Percentiles rank a stretch among this genome's conserved stretches.
phyloP scores from a whole-genome alignment of 2,329 filamentous ascomycete species.

The Tolypocladium tundrense region DNA sequence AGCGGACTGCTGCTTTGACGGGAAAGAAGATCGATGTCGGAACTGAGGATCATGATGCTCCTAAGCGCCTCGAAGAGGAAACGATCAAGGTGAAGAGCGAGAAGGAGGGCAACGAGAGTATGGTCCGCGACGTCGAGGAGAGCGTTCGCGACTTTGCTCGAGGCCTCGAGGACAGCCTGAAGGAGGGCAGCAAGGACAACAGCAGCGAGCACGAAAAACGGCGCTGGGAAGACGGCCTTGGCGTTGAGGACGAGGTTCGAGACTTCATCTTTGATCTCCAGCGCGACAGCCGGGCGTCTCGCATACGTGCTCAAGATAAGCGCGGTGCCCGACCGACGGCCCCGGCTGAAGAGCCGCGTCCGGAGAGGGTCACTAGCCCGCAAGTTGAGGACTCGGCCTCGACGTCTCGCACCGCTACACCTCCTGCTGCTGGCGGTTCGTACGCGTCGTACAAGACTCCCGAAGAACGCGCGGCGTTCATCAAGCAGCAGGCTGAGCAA shows the following conservation, averaged over 20 bases:
- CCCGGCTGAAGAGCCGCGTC: slow-evolving; percentile 31
- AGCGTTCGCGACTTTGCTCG: slow-evolving; percentile 82
- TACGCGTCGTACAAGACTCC: slow-evolving; percentile 82
- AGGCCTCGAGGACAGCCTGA: slow-evolving; percentile 77
- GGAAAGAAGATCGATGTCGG: slow-evolving; percentile 64
- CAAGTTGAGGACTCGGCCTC: slow-evolving; percentile 43
- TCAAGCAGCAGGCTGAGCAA: slow-evolving; percentile 93
- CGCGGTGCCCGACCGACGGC: slow-evolving; percentile 31
- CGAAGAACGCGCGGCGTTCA: slow-evolving; percentile 89
- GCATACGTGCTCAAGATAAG: slow-evolving; percentile 52
- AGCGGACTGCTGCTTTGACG: slow-evolving; percentile 82
- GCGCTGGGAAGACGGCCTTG: slow-evolving; percentile 90
- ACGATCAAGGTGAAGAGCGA: slow-evolving; percentile 71
- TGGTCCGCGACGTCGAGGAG: slow-evolving; percentile 95
- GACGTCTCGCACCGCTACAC: slow-evolving; percentile 38
- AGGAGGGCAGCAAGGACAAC: slow-evolving; percentile 65
- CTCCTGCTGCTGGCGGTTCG: slow-evolving; percentile 45
- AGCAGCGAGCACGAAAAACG: slow-evolving; percentile 82
- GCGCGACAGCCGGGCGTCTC: slow-evolving; percentile 68
- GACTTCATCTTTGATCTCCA: slow-evolving; percentile 98
- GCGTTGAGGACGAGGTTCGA: slow-evolving; percentile 91
- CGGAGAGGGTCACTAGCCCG: slow-evolving; percentile 27
- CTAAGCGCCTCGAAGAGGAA: slow-evolving; percentile 83
- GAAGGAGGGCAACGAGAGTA: slow-evolving; percentile 86
- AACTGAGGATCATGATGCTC: slow-evolving; percentile 66